A percentile compares a stretch with the other conserved stretches of the same genome.
Evolutionary conservation across 2,329 filamentous ascomycete species (phyloP).

Genomic region (Scopulariopsis brevicaulis): DNA sequence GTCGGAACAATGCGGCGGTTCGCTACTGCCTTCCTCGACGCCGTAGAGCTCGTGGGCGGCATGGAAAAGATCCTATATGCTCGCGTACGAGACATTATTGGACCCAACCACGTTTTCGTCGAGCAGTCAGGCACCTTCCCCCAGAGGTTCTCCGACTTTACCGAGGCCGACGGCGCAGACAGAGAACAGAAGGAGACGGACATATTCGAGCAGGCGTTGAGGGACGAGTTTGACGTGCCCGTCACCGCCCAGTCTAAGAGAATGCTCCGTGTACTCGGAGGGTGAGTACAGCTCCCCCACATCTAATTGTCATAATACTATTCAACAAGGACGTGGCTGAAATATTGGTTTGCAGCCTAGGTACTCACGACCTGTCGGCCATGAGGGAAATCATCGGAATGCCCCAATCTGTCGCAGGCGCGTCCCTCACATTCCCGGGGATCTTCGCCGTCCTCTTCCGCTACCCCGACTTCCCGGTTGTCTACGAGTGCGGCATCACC

Average conservation of each 20-base stretch:
- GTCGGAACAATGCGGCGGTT: background rate
- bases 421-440: slow-evolving; percentile 18
- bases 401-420: slow-evolving; percentile 20
- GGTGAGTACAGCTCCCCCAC: too few species aligned
- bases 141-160: background rate
- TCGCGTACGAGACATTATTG: background rate
- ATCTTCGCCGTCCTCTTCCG: slow-evolving; percentile 29
- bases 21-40: background rate
- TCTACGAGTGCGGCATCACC: slow-evolving; percentile 46
- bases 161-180: background rate
- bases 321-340: too few species aligned
- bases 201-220: background rate
- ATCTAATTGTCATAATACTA: too few species aligned
- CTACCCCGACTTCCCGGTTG: slow-evolving; percentile 34
- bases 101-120: background rate
- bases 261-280: slow-evolving; percentile 14
- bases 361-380: slow-evolving; percentile 36
- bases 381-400: slow-evolving; percentile 40
- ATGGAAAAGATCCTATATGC: background rate
- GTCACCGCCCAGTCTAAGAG: slow-evolving; percentile 13
- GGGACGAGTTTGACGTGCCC: slow-evolving; percentile 12
- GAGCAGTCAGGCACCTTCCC: background rate
- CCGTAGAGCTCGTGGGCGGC: background rate
- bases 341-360: too few species aligned
- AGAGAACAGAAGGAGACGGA: too few species aligned